Percentiles rank a stretch among this genome's conserved stretches.
These are phyloP conservation scores for Mycena olivaceomarginata DNA, from an alignment of 768 basidiomycete species.

Conservation along the genomic window DNA sequence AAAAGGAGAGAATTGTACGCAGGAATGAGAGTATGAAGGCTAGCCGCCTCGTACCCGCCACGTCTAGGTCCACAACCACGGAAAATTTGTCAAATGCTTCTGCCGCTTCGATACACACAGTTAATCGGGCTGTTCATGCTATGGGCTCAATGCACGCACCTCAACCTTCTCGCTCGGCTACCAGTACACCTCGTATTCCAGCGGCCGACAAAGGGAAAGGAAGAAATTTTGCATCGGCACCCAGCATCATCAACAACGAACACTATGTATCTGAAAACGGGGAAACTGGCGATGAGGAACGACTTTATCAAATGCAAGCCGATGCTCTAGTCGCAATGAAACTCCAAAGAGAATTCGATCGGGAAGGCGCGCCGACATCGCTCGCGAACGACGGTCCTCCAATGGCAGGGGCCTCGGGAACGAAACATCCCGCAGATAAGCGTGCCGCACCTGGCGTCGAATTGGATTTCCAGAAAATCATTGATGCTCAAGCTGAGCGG, in stretches of 20 bases:
- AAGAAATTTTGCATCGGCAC: not conserved
- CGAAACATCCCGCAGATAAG: no score
- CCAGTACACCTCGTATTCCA: slow-evolving; percentile 22
- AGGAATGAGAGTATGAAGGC: slow-evolving; percentile 6
- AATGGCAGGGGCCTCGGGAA: not conserved
- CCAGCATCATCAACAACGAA: slow-evolving; percentile 2
- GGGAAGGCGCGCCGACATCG: not conserved
- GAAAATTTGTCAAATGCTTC: not conserved
- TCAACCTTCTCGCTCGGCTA: slow-evolving; percentile 6
- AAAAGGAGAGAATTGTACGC: not conserved
- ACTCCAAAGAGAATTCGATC: not conserved
- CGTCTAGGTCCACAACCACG: not conserved
- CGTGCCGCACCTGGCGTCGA: no score
- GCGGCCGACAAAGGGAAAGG: slow-evolving; percentile 21
- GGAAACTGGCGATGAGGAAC: not conserved
- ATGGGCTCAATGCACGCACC: not conserved
- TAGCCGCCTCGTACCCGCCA: not conserved
- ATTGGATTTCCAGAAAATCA: no score
- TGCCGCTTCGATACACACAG: not conserved
- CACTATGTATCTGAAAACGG: not conserved
- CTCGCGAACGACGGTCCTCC: not conserved
- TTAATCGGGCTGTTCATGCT: not conserved
- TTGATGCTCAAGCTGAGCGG: no score
- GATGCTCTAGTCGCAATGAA: slow-evolving; percentile 22
- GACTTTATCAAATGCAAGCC: slow-evolving; percentile 7